These are phyloP conservation scores for Articulospora tetracladia DNA, from an alignment of 495 filamentous ascomycete species.

Conservation along the genomic window DNA sequence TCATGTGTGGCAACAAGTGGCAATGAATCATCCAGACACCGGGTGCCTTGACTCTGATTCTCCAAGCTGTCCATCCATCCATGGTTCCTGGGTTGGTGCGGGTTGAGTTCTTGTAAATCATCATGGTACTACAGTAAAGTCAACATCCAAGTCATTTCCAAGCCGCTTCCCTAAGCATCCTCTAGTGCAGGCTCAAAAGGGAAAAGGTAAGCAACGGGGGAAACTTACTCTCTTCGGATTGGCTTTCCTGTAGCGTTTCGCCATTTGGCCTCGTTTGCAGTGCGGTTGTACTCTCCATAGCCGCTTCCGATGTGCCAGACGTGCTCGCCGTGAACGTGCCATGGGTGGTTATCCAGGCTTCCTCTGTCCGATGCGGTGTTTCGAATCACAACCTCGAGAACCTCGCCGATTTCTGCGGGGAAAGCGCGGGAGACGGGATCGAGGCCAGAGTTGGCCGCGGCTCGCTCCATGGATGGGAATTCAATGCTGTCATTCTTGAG, in stretches of 20 bases:
- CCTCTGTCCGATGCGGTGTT: constrained; percentile 41
- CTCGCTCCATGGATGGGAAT: constrained; percentile 37
- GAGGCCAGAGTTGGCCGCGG: constrained; percentile 44
- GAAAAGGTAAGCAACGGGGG: neutral
- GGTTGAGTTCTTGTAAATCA: constrained; percentile 45
- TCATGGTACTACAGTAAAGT: constrained; percentile 34
- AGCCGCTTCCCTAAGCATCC: neutral
- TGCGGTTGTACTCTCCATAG: constrained; percentile 47
- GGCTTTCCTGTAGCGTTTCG: constrained; percentile 1
- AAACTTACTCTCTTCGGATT: constrained; percentile 9
- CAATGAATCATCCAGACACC: constrained; percentile 63
- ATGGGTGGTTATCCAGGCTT: constrained; percentile 51
- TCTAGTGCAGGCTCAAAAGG: neutral
- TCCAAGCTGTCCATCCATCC: constrained; percentile 56
- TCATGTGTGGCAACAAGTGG: constrained; percentile 52
- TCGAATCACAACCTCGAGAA: constrained; percentile 54
- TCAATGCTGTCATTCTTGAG: constrained; percentile 39
- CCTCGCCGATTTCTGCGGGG: constrained; percentile 52
- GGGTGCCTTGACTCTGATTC: constrained; percentile 42
- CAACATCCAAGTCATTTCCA: constrained; percentile 1
- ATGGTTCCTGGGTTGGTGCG: constrained; percentile 31
- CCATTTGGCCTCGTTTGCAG: constrained; percentile 38
- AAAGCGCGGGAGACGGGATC: constrained; percentile 46
- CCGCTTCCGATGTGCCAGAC: constrained; percentile 55
- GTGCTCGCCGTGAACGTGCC: constrained; percentile 55